Base-by-base conservation (phyloP, 768 basidiomycete genomes). In the Calocera cornea region DNA sequence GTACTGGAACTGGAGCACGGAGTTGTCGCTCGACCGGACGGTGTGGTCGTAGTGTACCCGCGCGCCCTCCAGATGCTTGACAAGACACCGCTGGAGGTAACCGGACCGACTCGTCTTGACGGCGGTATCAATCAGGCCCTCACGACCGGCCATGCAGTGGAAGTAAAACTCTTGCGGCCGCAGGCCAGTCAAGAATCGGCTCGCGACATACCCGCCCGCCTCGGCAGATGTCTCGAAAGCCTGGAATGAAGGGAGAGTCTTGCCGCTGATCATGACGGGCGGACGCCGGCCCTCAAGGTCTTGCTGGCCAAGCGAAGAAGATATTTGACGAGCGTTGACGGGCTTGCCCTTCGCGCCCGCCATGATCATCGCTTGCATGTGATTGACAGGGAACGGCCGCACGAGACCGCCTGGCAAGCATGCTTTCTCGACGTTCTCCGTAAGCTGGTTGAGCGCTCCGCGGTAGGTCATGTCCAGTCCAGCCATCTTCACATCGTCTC, bases 161-260 rank as follows among this genome's bases (percentile, higher is more conserved):
- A 99, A 99, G 80, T 97, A 99, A 79, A 97, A 99, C 76, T 99
- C 97, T 75, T 99, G 97, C 0, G 97, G 97, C 72, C 89, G 91
- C 76, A 99, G 87, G 66, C 97, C 97, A 7, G 97, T 98, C 80
- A 99, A 84, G 83, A 99, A 99, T 38, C 97, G 92, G 76, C 95
- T 97, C 16, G 92, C 94, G 54, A 99, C 91, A 76, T 95, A 99
- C 8, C 97, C 97, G 73, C 97, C 97, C 14, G 97, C 95, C 69
- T 97, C 92, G 2, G 97, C 94, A 69, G 87, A 89, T n/a, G 97
- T 97, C 78, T 98, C 97, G 78, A 97, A 98, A 0, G 95, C 81
- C 73, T 89, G 88, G 86, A 98, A 99, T 1, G 93, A 93, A 12
- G 97, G 97, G 3, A 99, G 80, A 0, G 97, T 98, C 80, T 99